Percentiles rank a stretch among this genome's conserved stretches.
Evolutionary conservation across 345 rosid species (phyloP).

Genomic region (Brassica nigra): DNA sequence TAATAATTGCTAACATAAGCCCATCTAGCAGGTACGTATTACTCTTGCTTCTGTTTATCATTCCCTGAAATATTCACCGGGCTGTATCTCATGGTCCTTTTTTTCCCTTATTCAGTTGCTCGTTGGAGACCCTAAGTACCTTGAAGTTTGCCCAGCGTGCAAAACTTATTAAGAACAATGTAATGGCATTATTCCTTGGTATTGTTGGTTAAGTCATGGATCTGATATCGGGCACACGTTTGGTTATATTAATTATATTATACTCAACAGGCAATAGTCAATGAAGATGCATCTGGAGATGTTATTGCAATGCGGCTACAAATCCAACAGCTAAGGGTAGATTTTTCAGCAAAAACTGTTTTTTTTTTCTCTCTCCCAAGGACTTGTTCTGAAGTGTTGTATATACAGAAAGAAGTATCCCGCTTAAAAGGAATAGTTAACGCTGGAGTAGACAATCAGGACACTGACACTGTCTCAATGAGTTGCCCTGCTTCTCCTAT

Average conservation of each 20-base stretch:
- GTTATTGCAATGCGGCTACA: conserved; percentile 89
- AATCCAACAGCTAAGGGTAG: conserved; percentile 95
- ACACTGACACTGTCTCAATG: conserved; percentile 47
- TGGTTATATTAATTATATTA: neutral
- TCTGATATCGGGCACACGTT: neutral
- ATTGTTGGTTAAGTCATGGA: conserved; percentile 13
- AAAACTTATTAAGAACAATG: conserved; percentile 93
- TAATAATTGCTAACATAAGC: conserved; percentile 92
- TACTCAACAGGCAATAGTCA: conserved; percentile 74
- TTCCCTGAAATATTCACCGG: neutral
- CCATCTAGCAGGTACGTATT: conserved; percentile 79
- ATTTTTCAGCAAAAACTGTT: conserved; percentile 1
- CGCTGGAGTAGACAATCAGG: conserved; percentile 61
- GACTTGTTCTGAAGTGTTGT: conserved; percentile 10
- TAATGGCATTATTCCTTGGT: conserved; percentile 38
- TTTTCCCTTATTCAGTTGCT: conserved; percentile 61
- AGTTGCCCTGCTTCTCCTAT: conserved; percentile 74
- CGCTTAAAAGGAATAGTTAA: conserved; percentile 55
- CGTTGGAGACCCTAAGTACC: conserved; percentile 92
- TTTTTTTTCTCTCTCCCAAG: neutral
- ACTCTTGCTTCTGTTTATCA: conserved; percentile 6
- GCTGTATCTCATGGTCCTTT: conserved; percentile 25
- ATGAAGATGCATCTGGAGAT: conserved; percentile 98
- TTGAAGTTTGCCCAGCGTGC: conserved; percentile 99
- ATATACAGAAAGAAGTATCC: conserved; percentile 77